phyloP scores from a whole-genome alignment of 139 green algal genomes.

The Eudorina sp. region DNA sequence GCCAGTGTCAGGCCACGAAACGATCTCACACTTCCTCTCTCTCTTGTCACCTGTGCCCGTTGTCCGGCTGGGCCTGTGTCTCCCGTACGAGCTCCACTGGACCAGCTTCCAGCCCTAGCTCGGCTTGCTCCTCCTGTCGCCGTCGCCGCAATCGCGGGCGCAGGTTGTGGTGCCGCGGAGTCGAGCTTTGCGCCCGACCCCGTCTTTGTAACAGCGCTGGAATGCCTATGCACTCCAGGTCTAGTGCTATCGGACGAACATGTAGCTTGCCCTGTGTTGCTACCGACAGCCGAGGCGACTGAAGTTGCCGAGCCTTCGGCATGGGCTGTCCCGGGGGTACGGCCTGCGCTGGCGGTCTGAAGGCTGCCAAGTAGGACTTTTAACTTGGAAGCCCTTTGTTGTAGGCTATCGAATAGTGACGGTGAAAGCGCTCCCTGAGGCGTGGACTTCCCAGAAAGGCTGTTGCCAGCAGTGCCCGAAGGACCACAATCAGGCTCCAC shows the following conservation, averaged over 20 bases:
- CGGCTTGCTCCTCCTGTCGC: background rate
- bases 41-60: background rate
- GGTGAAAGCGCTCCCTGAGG: slow-evolving; percentile 4
- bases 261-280: background rate
- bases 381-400: background rate
- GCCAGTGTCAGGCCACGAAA: too few species aligned
- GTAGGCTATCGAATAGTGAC: slow-evolving; percentile 9
- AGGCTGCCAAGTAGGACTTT: slow-evolving; percentile 5
- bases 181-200: background rate
- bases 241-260: background rate
- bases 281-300: background rate
- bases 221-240: background rate
- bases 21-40: background rate
- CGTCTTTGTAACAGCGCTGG: background rate
- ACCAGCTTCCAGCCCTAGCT: background rate
- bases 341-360: background rate
- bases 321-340: background rate
- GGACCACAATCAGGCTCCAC: background rate
- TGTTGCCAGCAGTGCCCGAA: background rate
- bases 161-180: background rate
- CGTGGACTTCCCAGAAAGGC: background rate
- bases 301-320: background rate
- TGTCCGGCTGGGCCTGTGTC: background rate
- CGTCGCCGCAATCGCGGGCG: too few species aligned
- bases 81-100: background rate